Evolutionary conservation across 2,329 filamentous ascomycete genomes (phyloP).

Genomic region (Scopulariopsis brevicaulis): DNA sequence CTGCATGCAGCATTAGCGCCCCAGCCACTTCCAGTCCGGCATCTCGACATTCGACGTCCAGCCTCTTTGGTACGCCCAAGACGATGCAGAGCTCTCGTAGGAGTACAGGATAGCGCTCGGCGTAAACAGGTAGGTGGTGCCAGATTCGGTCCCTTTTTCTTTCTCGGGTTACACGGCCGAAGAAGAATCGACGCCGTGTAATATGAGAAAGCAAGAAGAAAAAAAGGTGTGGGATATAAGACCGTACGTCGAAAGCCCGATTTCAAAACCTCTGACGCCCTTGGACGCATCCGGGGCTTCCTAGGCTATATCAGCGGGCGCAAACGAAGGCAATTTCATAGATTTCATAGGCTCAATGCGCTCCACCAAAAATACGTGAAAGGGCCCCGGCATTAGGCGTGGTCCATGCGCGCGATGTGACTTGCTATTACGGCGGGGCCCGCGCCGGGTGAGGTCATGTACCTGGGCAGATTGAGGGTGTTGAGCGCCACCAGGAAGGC

Average conservation of each 20-base stretch:
- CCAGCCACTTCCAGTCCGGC: not conserved
- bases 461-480: not conserved
- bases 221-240: not conserved
- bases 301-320: too few species aligned
- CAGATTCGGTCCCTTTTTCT: not conserved
- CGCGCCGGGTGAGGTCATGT: not conserved
- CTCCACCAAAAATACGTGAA: not conserved
- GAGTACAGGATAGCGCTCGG: not conserved
- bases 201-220: not conserved
- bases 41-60: not conserved
- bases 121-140: not conserved
- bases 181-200: not conserved
- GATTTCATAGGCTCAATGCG: not conserved
- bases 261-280: not conserved
- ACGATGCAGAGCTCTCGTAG: not conserved
- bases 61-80: not conserved
- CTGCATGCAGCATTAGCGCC: not conserved
- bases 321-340: not conserved
- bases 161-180: not conserved
- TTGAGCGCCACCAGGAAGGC: not conserved
- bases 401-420: not conserved
- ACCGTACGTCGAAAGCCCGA: not conserved
- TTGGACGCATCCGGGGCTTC: too few species aligned
- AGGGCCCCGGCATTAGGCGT: not conserved
- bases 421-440: not conserved